These are phyloP conservation scores for Malassezia vespertilionis DNA, from an alignment of 1,284 basidiomycete species.

Conservation along the genomic window DNA sequence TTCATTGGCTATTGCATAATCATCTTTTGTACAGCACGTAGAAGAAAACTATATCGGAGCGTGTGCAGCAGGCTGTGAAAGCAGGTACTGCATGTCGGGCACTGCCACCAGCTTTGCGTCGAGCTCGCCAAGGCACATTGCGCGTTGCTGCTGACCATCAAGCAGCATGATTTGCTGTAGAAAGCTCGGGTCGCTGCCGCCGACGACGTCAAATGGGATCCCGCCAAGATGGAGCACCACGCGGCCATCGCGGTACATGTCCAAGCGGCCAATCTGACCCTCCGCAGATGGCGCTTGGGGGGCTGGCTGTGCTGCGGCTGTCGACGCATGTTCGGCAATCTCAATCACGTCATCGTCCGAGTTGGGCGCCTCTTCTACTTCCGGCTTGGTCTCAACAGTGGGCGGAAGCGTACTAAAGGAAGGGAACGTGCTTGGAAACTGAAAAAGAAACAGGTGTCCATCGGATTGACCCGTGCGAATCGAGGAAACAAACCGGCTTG, in stretches of 20 bases:
- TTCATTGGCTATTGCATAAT: conserved; percentile 2
- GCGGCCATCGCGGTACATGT: conserved; percentile 37
- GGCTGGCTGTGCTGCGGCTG: too few species aligned
- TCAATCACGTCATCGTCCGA: conserved; percentile 1
- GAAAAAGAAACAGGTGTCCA: conserved; percentile 74
- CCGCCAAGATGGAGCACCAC: conserved; percentile 36
- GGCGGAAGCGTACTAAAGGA: conserved; percentile 51
- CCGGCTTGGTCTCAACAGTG: not conserved
- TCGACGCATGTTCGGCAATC: conserved; percentile 20
- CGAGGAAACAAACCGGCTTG: conserved; percentile 59
- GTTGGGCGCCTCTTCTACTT: not conserved
- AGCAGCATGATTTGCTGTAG: conserved; percentile 74
- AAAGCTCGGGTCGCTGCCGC: conserved; percentile 75
- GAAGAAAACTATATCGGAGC: not conserved
- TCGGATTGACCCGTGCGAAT: conserved; percentile 33
- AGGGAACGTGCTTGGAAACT: conserved; percentile 82
- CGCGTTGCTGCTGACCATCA: conserved; percentile 55
- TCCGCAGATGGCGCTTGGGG: conserved; percentile 16
- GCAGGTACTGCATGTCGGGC: conserved; percentile 68
- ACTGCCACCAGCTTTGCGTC: conserved; percentile 74
- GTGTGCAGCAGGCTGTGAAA: conserved; percentile 51
- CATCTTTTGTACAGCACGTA: conserved; percentile 1
- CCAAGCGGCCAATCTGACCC: conserved; percentile 35
- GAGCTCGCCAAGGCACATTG: conserved; percentile 70
- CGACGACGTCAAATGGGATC: conserved; percentile 56